Evolutionary conservation across 257 asterid species (phyloP), one percentile per base, ranked within the genome.

Genomic region (Mentha longifolia): DNA sequence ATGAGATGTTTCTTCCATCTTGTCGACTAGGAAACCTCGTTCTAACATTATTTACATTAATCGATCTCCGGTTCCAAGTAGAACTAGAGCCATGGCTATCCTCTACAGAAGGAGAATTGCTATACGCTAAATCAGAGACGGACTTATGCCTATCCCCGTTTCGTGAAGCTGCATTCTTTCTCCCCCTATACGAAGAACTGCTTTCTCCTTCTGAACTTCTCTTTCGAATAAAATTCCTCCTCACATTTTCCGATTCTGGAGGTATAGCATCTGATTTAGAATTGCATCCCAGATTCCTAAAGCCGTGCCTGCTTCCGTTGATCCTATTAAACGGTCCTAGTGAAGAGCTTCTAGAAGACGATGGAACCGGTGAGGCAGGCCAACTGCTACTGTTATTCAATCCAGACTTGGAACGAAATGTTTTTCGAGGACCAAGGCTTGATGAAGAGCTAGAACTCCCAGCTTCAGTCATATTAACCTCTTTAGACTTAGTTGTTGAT

Each of bases 161-260:
- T 15, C 76, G 61, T 13, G 70, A 47, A 11, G 66, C 69, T 12
- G 42, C 62, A 8, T 35, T 57, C 41, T 65, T 78, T 73, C 82
- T 83, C 68, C 84, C 92, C 71, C 74, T 61, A 50, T 52, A 54
- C 54, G 91, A 78, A 6, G 74, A 76, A 70, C 87, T 82, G 74
- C 82, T 87, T 79, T 85, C 95, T 55, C 84, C 81, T 68, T 78
- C 96, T 3, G 82, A 73, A 62, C 72, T 79, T 76, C 83, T 81
- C 73, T 73, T 87, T 73, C 71, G 88, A 56, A 77, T 43, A 39
- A 73, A 33, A 54, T 68, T 84, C 76, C 74, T 84, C 61, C 65
- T 58, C 20, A 20, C 59, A 61, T 42, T 42, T 43, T 80, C 84
- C n/a, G 92, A 57, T 54, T 87, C 81, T 14, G 69, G 71, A 15